Conservation (phyloP, 2,329 filamentous ascomycete genomes). For the Fusarium sp. region DNA sequence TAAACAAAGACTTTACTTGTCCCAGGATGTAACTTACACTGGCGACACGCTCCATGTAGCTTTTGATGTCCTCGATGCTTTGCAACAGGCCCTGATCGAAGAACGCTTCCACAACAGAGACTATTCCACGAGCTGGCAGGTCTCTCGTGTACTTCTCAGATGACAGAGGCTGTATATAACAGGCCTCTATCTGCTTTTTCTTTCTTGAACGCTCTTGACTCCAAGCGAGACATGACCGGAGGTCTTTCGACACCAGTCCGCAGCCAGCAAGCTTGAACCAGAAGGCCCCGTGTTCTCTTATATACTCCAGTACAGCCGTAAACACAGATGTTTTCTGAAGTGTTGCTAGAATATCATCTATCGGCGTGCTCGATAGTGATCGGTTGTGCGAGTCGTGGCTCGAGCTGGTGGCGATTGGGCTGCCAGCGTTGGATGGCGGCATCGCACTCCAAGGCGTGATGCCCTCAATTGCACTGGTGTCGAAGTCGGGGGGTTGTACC, state of each 20-base stretch:
- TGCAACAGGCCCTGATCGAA: conserved; percentile 25
- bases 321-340: not conserved
- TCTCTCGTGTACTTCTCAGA: not conserved
- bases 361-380: rapidly evolving
- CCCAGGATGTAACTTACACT: not conserved
- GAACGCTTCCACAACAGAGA: conserved; percentile 6
- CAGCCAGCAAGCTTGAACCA: not conserved
- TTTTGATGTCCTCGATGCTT: not conserved
- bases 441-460: not conserved
- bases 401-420: rapidly evolving
- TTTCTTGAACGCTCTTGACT: not conserved
- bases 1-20: rapidly evolving
- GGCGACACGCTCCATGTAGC: conserved; percentile 12
- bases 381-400: rapidly evolving
- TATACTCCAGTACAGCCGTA: not conserved
- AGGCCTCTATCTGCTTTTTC: not conserved
- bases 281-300: not conserved
- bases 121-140: not conserved
- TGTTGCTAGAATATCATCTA: rapidly evolving
- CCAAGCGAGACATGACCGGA: not conserved
- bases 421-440: rapidly evolving
- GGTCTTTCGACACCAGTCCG: not conserved
- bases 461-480: rapidly evolving
- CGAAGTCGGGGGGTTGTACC: not conserved
- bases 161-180: not conserved